These are phyloP conservation scores for Venturia nashicola DNA, from an alignment of 2,329 filamentous ascomycete genomes.

Conservation along the genomic window DNA sequence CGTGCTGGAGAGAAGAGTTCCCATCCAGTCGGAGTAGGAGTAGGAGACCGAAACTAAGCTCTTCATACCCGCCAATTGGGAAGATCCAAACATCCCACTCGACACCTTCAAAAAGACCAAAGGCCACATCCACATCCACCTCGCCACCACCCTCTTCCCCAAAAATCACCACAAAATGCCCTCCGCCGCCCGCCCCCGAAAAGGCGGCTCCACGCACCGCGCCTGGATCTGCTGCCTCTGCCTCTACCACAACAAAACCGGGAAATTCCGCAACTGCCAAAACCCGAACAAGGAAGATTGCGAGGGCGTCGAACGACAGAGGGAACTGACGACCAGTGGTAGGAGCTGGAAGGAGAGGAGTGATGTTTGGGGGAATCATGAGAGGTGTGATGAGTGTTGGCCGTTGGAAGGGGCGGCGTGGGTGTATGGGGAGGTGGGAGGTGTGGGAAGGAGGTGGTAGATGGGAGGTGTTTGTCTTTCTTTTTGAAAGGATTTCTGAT, in stretches of 20 bases:
- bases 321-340: neutral
- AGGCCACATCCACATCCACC: too few species aligned
- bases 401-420: neutral
- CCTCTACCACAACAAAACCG: neutral
- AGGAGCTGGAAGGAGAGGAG: neutral
- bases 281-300: neutral
- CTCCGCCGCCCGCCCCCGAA: neutral
- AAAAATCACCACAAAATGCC: neutral
- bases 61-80: neutral
- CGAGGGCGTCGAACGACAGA: neutral
- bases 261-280: neutral
- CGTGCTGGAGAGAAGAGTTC: neutral
- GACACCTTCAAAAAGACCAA: too few species aligned
- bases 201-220: neutral
- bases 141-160: neutral
- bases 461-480: too few species aligned
- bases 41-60: neutral
- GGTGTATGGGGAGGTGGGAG: neutral
- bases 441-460: neutral
- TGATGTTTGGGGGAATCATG: neutral
- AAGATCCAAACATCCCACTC: too few species aligned
- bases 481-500: too few species aligned
- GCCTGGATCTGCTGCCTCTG: neutral
- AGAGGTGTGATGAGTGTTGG: neutral
- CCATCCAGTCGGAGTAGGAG: neutral